A percentile compares a stretch with the other conserved stretches of the same genome.
phyloP scores from a whole-genome alignment of 2,329 filamentous ascomycete genomes.

The Dactylellina haptotyla region DNA sequence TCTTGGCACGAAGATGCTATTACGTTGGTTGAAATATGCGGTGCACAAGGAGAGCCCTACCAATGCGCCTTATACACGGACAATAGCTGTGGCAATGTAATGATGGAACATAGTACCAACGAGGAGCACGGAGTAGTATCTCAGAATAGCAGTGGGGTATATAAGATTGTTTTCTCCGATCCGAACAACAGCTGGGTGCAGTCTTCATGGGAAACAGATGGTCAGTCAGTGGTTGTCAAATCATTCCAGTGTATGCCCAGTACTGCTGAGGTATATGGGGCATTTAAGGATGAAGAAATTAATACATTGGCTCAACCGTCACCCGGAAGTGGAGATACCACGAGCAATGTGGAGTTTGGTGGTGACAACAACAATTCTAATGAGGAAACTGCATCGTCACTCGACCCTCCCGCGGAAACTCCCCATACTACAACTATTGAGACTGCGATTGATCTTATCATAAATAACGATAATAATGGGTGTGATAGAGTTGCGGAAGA shows the following conservation, averaged over 20 bases:
- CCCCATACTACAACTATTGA: not conserved
- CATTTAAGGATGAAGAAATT: not conserved
- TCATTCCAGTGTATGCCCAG: conserved; percentile 30
- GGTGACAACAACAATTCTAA: not conserved
- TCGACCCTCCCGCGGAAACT: not conserved
- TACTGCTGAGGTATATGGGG: conserved; percentile 6
- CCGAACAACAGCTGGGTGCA: conserved; percentile 17
- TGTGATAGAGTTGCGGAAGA: not conserved
- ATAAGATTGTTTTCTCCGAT: conserved; percentile 32
- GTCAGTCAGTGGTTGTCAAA: conserved; percentile 6
- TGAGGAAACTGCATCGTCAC: not conserved
- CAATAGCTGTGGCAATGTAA: conserved; percentile 38
- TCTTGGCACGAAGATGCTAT: conserved; percentile 31
- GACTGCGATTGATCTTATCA: conserved; percentile 3
- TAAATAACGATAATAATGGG: conserved; percentile 5
- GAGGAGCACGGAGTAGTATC: not conserved
- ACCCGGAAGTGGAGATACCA: not conserved
- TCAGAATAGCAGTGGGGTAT: conserved; percentile 26
- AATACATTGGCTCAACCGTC: no score
- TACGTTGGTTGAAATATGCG: conserved; percentile 33
- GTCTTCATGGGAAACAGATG: conserved; percentile 7
- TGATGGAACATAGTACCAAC: conserved; percentile 12
- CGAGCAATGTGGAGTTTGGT: not conserved
- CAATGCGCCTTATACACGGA: conserved; percentile 44
- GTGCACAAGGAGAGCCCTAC: conserved; percentile 21